A percentile compares a stretch with the other conserved stretches of the same genome.
These are phyloP conservation scores for Suillus luteus DNA, from an alignment of 768 basidiomycete genomes.

Conservation along the genomic window DNA sequence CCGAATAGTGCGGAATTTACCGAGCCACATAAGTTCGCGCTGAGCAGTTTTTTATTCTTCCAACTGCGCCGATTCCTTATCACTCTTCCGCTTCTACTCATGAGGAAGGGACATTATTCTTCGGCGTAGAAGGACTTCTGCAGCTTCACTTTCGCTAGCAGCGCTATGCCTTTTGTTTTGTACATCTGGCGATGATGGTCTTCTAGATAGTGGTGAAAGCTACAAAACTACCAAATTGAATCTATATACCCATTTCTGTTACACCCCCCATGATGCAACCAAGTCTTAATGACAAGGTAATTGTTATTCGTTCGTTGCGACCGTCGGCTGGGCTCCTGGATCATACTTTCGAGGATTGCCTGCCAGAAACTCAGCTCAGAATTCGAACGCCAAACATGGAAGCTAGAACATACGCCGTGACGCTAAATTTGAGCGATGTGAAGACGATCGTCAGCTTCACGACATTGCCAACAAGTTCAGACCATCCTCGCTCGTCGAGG, in stretches of 20 bases:
- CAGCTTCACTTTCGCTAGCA: conserved; percentile 78
- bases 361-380: conserved; percentile 4
- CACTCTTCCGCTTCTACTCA: conserved; percentile 23
- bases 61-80: conserved; percentile 32
- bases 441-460: conserved; percentile 34
- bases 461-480: conserved; percentile 35
- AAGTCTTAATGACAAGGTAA: neutral
- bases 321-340: neutral
- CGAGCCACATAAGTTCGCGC: conserved; percentile 17
- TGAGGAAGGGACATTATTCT: conserved; percentile 29
- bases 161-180: conserved; percentile 53
- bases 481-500: conserved; percentile 35
- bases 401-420: conserved; percentile 30
- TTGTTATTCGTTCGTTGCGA: neutral
- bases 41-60: conserved; percentile 7
- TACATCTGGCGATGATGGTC: conserved; percentile 56
- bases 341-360: conserved; percentile 6
- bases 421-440: conserved; percentile 37
- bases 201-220: conserved; percentile 78
- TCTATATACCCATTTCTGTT: neutral
- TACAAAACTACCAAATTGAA: conserved; percentile 37
- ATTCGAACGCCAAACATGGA: too few relatives aligned
- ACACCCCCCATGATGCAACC: neutral
- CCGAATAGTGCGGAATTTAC: conserved; percentile 17
- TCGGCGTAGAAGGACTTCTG: conserved; percentile 47